Evolutionary conservation across 2,329 filamentous ascomycete species (phyloP).

Genomic region (Lomentospora prolificans): DNA sequence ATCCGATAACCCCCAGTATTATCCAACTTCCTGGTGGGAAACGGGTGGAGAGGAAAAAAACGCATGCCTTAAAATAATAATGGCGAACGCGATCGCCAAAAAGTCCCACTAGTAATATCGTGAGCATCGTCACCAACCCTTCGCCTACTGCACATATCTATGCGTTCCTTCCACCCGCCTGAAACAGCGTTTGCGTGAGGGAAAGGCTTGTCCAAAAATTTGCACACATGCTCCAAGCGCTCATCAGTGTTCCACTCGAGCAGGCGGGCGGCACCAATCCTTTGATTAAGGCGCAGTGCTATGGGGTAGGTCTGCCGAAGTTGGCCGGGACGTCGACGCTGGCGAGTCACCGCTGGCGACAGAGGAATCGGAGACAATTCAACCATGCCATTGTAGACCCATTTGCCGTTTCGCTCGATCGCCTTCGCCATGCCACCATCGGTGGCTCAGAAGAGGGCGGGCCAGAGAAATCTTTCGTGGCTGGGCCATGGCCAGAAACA

Average conservation of each 20-base stretch:
- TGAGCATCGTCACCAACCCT: conserved; percentile 10
- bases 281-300: conserved; percentile 23
- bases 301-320: conserved; percentile 11
- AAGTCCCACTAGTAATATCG: conserved; percentile 4
- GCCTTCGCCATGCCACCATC: conserved; percentile 19
- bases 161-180: conserved; percentile 7
- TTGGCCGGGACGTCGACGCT: neutral
- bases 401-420: conserved; percentile 18
- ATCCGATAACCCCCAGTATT: too few species aligned
- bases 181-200: conserved; percentile 11
- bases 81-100: neutral
- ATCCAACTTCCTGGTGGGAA: too few species aligned
- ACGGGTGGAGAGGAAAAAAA: too few species aligned
- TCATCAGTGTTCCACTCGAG: conserved; percentile 22
- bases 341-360: neutral
- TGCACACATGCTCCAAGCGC: conserved; percentile 26
- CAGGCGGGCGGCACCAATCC: conserved; percentile 16
- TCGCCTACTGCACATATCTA: conserved; percentile 11
- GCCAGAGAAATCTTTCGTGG: conserved; percentile 20
- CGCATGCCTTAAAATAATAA: too few species aligned
- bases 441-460: conserved; percentile 18
- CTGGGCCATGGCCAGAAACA: conserved; percentile 24
- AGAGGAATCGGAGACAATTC: too few species aligned
- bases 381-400: conserved; percentile 17
- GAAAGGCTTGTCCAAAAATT: conserved; percentile 21